Percentiles rank a stretch among this genome's conserved stretches.
Evolutionary conservation across 306 rosid genomes (phyloP).

Genomic region (Cicer chorassanicum): DNA sequence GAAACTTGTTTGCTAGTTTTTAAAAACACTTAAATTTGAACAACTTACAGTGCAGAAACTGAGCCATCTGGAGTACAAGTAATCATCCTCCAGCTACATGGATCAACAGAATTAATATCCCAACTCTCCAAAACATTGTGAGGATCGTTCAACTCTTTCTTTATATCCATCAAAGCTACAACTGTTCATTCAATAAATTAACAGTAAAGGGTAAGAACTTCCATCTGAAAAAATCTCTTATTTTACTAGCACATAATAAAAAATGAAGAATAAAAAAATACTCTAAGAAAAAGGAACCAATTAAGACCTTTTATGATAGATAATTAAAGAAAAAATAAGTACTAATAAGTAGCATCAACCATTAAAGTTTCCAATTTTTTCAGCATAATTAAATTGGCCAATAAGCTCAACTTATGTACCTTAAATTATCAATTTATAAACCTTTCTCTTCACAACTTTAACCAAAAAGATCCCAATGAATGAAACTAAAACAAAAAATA

Average conservation of each 20-base stretch:
- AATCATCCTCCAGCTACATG: conserved; percentile 99
- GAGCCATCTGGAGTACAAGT: conserved; percentile 87
- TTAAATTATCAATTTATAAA: conserved; percentile 35
- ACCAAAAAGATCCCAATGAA: conserved; percentile 34
- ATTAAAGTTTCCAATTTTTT: conserved; percentile 19
- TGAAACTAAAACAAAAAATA: neutral
- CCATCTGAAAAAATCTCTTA: conserved; percentile 9
- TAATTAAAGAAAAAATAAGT: neutral
- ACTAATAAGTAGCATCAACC: conserved; percentile 11
- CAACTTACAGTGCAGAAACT: conserved; percentile 87
- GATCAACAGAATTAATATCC: conserved; percentile 96
- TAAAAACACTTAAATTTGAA: conserved; percentile 29
- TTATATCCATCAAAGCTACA: conserved; percentile 88
- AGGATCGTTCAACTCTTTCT: conserved; percentile 73
- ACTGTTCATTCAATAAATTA: conserved; percentile 57
- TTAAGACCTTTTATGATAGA: conserved; percentile 31
- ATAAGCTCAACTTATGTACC: conserved; percentile 21
- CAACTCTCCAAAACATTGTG: conserved; percentile 93
- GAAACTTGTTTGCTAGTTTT: conserved; percentile 24
- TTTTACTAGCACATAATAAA: conserved; percentile 17
- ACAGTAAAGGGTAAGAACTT: conserved; percentile 37
- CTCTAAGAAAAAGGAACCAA: conserved; percentile 32
- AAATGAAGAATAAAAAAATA: neutral
- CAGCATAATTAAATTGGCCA: conserved; percentile 34
- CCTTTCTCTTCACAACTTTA: conserved; percentile 23